Conservation (phyloP, 2,329 filamentous ascomycete species). For the Phoma herbarum region DNA sequence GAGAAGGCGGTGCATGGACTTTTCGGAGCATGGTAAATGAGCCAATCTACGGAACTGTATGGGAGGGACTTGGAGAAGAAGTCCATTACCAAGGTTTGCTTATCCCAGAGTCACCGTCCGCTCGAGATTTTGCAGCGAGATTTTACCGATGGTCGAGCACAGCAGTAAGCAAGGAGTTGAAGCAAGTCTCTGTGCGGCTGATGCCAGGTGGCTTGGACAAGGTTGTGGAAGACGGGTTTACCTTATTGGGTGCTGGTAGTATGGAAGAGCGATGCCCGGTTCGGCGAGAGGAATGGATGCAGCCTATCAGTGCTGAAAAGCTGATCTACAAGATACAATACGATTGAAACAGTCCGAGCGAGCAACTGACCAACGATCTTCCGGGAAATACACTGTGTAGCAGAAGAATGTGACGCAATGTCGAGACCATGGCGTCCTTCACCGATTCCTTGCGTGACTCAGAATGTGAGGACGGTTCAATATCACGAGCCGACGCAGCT, state of each 20-base stretch:
- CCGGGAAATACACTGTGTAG: background rate
- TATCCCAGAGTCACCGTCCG: constrained; percentile 25
- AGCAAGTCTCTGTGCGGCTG: background rate
- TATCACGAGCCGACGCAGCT: background rate
- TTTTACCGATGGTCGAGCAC: background rate
- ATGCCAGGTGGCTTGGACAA: background rate
- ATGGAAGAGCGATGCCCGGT: background rate
- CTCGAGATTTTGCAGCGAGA: background rate
- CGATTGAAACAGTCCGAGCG: background rate
- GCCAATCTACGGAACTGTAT: constrained; percentile 50
- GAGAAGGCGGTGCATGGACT: constrained; percentile 42
- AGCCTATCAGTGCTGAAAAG: background rate
- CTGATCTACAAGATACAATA: background rate
- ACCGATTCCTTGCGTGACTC: background rate
- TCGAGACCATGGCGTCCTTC: background rate
- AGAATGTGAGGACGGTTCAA: background rate
- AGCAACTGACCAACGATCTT: background rate
- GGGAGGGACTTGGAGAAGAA: constrained; percentile 53
- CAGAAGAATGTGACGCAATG: too few species aligned
- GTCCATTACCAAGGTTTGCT: constrained; percentile 51
- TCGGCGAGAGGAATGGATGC: background rate
- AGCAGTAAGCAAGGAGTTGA: background rate
- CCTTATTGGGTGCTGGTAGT: background rate
- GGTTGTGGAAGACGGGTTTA: background rate
- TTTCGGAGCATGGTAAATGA: constrained; percentile 40